Percentiles rank a stretch among this genome's conserved stretches.
Conservation (phyloP, 176 grass and related monocot genomes). For the Hsuehochloa calcarea region DNA sequence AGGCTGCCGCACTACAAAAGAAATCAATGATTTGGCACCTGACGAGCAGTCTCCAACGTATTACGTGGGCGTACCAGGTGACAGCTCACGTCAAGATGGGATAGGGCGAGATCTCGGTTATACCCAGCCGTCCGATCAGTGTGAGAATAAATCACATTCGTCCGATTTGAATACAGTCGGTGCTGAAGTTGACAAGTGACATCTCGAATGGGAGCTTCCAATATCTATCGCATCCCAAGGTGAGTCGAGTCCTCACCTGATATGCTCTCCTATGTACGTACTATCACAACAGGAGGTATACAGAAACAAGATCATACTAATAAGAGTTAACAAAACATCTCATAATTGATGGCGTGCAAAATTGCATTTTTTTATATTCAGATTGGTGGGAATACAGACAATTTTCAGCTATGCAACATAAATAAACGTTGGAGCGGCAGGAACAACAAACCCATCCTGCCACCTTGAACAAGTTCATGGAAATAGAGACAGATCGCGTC, state of each 20-base stretch:
- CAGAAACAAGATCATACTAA: not conserved
- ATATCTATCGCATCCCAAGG: not conserved
- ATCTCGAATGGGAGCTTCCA: not conserved
- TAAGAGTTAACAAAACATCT: not conserved
- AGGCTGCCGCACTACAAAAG: not conserved
- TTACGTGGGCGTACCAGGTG: not conserved
- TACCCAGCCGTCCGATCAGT: not conserved
- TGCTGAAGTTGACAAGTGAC: not conserved
- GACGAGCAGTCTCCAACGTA: not conserved
- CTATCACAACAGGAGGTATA: not conserved
- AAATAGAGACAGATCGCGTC: not conserved
- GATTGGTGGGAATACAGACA: slow-evolving; percentile 19
- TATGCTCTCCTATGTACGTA: not conserved
- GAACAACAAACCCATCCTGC: slow-evolving; percentile 38
- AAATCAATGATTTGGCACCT: not conserved
- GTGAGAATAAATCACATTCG: not conserved
- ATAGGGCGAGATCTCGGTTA: not conserved
- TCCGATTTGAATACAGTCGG: not conserved
- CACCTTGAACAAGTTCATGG: slow-evolving; percentile 29
- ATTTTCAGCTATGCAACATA: slow-evolving; percentile 26
- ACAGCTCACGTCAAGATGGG: not conserved
- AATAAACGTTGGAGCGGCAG: slow-evolving; percentile 24
- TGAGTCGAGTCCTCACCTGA: not conserved
- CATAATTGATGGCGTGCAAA: not conserved
- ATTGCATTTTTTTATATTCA: slow-evolving; percentile 47